Evolutionary conservation across 2,329 filamentous ascomycete genomes (phyloP), one percentile per base, ranked within the genome.

Genomic region (Exophiala calicioides): DNA sequence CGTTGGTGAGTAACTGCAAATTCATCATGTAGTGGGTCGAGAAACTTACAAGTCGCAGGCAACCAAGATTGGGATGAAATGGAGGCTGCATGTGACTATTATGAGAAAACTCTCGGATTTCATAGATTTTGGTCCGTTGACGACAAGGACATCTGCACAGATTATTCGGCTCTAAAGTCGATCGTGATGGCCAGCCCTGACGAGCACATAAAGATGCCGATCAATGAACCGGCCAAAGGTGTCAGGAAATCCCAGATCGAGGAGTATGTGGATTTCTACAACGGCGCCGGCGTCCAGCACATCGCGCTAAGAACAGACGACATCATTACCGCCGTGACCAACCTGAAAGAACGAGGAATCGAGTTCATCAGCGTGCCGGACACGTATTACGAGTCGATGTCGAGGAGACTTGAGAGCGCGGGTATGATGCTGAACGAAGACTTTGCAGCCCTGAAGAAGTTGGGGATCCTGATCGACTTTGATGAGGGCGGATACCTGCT

Each of bases 81-180:
- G 79, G 78, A 84, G 46, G 71, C 72, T 36, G 72, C 77, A 16
- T 84, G 81, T 63, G 75, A 77, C 48, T 84, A 87, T 68, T 97
- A 96, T 74, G 90, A 96, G 73, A 81, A 84, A 54, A 87, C 85
- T 53, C 85, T 96, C 20, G 86, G 85, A 44, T 96, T 96, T 80
- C 90, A 95, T 74, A 88, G 90, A 58, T 96, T 96, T 83, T 96
- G 91, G 91, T 89, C 84, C 44, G 90, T 96, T 48, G 91, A 96
- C 68, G 91, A 96, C 75, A 86, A 82, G 58, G 82, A 94, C 65
- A 94, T 96, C 71, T 88, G 83, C 78, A 95, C 88, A 57, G 90
- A 95, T 65, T 96, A 88, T 78, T 90, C 85, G 1, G 90, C 91
- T 7, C 77, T 96, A 36, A 89, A 85, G 70, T 88, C 82, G 62